Conservation (phyloP, 2,329 filamentous ascomycete genomes). For the Phyllosticta citriasiana region DNA sequence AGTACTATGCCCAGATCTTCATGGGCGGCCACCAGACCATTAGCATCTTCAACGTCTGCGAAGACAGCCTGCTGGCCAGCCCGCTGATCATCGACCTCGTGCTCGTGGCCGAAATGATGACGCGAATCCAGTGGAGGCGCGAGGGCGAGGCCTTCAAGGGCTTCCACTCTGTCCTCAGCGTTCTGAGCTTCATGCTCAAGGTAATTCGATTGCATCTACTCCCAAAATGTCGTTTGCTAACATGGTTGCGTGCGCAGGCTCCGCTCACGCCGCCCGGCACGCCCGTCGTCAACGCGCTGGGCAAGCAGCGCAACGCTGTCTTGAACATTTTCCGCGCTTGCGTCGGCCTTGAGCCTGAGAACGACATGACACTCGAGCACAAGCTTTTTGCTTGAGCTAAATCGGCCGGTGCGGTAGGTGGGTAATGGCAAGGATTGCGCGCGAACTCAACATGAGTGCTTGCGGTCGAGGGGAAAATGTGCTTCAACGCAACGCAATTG, state of each 20-base stretch:
- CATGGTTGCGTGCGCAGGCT: constrained; percentile 44
- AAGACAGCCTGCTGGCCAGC: constrained; percentile 92
- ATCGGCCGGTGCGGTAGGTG: background rate
- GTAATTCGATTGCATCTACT: constrained; percentile 21
- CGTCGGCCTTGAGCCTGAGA: constrained; percentile 92
- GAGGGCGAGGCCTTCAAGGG: constrained; percentile 65
- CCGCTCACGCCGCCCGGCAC: constrained; percentile 89
- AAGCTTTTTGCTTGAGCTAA: constrained; percentile 59
- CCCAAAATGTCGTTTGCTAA: constrained; percentile 9
- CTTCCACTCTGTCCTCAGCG: constrained; percentile 94
- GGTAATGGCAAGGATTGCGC: background rate
- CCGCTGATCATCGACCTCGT: constrained; percentile 96
- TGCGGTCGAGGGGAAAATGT: background rate
- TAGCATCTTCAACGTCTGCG: constrained; percentile 96
- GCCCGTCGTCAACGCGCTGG: constrained; percentile 88
- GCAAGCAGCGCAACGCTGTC: constrained; percentile 88
- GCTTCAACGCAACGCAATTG: constrained; percentile 5
- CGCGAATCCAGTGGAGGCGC: constrained; percentile 77
- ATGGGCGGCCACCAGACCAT: constrained; percentile 90
- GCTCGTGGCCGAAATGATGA: constrained; percentile 93
- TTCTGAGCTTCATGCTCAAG: constrained; percentile 98
- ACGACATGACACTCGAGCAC: constrained; percentile 97
- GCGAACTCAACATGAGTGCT: constrained; percentile 6
- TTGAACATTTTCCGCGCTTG: constrained; percentile 99
- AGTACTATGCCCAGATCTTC: constrained; percentile 99